Conservation (phyloP, 768 basidiomycete species). For the Tephrocybe sp. region DNA sequence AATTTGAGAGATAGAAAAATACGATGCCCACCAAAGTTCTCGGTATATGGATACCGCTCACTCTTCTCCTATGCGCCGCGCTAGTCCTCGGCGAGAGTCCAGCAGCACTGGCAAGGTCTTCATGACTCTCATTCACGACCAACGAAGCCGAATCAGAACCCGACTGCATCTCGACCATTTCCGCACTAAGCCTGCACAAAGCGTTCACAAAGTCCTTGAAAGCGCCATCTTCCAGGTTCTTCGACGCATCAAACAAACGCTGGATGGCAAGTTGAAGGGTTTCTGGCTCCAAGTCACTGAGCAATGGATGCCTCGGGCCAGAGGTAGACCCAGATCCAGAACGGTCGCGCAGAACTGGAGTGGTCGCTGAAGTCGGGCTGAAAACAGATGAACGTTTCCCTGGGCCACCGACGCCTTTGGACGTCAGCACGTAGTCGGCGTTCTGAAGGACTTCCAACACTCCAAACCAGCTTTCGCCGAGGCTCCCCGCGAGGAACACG, state of each 20-base stretch:
- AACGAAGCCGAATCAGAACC: conserved; percentile 29
- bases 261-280: conserved; percentile 73
- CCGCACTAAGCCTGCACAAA: conserved; percentile 80
- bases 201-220: conserved; percentile 77
- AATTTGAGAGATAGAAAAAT: background rate
- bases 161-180: conserved; percentile 91
- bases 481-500: conserved; percentile 77
- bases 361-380: conserved; percentile 26
- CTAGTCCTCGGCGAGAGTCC: conserved; percentile 39
- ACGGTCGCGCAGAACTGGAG: conserved; percentile 29
- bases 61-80: conserved; percentile 58
- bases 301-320: conserved; percentile 50
- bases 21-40: conserved; percentile 61
- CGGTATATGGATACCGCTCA: conserved; percentile 87
- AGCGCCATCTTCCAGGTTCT: conserved; percentile 77
- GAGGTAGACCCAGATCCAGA: conserved; percentile 30
- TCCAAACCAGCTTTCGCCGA: conserved; percentile 91
- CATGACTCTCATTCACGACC: conserved; percentile 36
- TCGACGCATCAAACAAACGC: conserved; percentile 82
- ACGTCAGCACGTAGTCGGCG: conserved; percentile 85
- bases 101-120: conserved; percentile 32
- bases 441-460: conserved; percentile 91
- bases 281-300: conserved; percentile 74
- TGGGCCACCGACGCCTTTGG: conserved; percentile 42
- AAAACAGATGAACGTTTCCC: conserved; percentile 28